Evolutionary conservation across 805 yeast genomes (phyloP).

Genomic region (Blastobotrys muscicola): DNA sequence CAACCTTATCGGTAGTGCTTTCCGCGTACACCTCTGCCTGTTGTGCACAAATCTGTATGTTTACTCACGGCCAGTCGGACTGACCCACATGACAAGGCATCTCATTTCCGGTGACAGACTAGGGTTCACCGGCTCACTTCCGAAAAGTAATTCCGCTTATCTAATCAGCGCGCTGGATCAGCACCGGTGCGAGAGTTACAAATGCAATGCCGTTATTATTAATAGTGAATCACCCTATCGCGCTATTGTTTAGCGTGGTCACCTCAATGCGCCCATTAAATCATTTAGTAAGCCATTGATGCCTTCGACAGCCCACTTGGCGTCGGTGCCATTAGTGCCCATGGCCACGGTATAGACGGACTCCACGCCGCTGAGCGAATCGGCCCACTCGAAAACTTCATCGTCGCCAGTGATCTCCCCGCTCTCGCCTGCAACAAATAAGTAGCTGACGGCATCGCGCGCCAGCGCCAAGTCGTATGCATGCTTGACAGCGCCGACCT

Average conservation of each 20-base stretch:
- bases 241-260: not conserved
- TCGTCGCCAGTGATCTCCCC: constrained; percentile 20
- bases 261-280: constrained; percentile 9
- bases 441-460: constrained; percentile 16
- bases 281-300: constrained; percentile 25
- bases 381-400: constrained; percentile 23
- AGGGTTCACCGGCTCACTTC: too few species aligned
- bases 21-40: too few species aligned
- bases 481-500: constrained; percentile 38
- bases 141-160: too few species aligned
- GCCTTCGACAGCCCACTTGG: constrained; percentile 26
- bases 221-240: too few species aligned
- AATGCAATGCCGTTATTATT: too few species aligned
- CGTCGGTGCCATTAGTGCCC: constrained; percentile 24
- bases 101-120: too few species aligned
- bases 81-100: too few species aligned
- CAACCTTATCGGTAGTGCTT: too few species aligned
- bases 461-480: constrained; percentile 9
- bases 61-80: too few species aligned
- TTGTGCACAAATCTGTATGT: too few species aligned
- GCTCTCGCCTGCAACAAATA: constrained; percentile 17
- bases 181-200: too few species aligned
- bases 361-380: constrained; percentile 7
- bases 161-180: too few species aligned
- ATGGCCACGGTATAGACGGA: constrained; percentile 21